Conservation (phyloP, 108 stramenopile genomes). For the Pseudonitzschia delicatissima region DNA sequence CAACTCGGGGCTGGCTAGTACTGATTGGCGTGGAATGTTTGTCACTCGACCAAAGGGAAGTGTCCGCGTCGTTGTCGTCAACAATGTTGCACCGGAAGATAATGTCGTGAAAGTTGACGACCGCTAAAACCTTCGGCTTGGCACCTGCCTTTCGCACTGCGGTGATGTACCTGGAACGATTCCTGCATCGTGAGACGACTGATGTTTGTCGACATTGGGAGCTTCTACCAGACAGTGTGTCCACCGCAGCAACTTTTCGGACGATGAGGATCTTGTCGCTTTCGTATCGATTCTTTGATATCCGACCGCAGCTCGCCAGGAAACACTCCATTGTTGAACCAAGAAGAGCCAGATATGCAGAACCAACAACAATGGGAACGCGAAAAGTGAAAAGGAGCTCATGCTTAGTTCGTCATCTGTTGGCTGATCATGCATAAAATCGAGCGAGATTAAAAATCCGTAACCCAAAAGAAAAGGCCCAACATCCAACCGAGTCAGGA, state of each 20-base stretch:
- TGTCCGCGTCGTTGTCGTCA: conserved; percentile 22
- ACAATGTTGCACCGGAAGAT: conserved; percentile 36
- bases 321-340: conserved; percentile 49
- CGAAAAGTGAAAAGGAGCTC: conserved; percentile 7
- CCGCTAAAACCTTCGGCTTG: conserved; percentile 6
- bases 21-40: neutral
- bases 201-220: conserved; percentile 30
- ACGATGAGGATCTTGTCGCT: conserved; percentile 17
- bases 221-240: conserved; percentile 42
- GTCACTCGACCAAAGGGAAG: conserved; percentile 29
- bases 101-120: conserved; percentile 41
- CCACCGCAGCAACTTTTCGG: conserved; percentile 12
- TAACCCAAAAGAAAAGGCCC: conserved; percentile 52
- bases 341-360: conserved; percentile 33
- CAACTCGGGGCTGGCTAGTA: conserved; percentile 9
- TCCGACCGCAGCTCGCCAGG: conserved; percentile 43
- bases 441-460: conserved; percentile 31
- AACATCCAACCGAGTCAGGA: conserved; percentile 49
- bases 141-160: neutral
- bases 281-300: conserved; percentile 17
- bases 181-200: conserved; percentile 26
- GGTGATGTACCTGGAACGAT: neutral
- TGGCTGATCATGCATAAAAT: conserved; percentile 8
- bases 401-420: neutral
- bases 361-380: conserved; percentile 27